phyloP scores from a whole-genome alignment of 345 rosid genomes.

The Lepidium aucheri region DNA sequence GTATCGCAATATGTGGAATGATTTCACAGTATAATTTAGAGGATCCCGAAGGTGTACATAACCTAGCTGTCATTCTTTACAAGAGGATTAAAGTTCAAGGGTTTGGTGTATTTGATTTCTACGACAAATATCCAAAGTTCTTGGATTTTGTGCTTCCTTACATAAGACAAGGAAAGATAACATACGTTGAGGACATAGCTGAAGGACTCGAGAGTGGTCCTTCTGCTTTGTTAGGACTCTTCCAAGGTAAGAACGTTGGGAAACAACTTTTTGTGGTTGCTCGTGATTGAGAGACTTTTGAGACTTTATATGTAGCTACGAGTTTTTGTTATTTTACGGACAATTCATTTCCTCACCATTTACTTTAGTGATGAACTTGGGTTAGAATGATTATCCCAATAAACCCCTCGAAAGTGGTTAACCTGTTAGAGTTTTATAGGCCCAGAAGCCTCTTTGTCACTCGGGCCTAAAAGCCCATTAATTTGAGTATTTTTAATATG shows the following conservation, averaged over 20 bases:
- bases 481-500: not conserved
- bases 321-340: too few species aligned
- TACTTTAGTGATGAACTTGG: not conserved
- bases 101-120: slow-evolving; percentile 23
- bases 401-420: not conserved
- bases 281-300: not conserved
- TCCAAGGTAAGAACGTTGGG: slow-evolving; percentile 18
- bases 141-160: slow-evolving; percentile 35
- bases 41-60: slow-evolving; percentile 29
- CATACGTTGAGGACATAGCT: slow-evolving; percentile 37
- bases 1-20: slow-evolving; percentile 49
- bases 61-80: slow-evolving; percentile 12
- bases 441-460: not conserved
- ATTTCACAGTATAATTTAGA: slow-evolving; percentile 35
- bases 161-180: slow-evolving; percentile 30
- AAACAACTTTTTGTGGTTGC: slow-evolving; percentile 16
- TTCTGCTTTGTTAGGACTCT: slow-evolving; percentile 13
- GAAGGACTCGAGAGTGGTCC: slow-evolving; percentile 40
- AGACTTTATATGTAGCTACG: too few species aligned
- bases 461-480: not conserved
- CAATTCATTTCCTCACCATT: not conserved
- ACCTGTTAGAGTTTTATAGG: not conserved
- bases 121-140: slow-evolving; percentile 27
- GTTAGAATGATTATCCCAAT: too few species aligned
- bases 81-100: slow-evolving; percentile 37